Evolutionary conservation across 345 rosid species (phyloP).

Genomic region (Citrus unshiu): DNA sequence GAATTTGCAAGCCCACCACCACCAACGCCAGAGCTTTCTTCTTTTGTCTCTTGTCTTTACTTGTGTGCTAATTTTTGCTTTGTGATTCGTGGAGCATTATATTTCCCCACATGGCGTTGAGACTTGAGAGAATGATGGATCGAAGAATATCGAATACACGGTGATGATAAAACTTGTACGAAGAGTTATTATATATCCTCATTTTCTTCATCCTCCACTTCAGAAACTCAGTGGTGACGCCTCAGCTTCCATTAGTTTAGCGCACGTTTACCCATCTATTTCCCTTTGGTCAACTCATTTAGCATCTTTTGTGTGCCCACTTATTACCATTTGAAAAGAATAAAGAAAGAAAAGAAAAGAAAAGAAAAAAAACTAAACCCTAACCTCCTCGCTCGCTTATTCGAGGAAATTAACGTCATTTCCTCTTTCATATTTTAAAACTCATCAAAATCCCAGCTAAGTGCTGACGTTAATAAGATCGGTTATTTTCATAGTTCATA

Average conservation of each 20-base stretch:
- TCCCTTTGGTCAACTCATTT: slow-evolving; percentile 14
- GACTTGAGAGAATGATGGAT: neutral
- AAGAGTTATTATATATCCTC: neutral
- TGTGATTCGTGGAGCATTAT: neutral
- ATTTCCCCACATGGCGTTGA: neutral
- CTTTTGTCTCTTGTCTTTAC: neutral
- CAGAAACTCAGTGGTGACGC: slow-evolving; percentile 23
- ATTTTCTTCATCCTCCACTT: neutral
- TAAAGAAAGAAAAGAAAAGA: no score
- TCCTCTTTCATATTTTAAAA: no score
- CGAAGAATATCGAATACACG: no score
- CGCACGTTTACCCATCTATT: slow-evolving; percentile 10
- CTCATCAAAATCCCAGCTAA: no score
- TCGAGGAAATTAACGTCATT: no score
- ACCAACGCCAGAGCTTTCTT: neutral
- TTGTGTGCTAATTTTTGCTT: neutral
- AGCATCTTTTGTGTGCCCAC: slow-evolving; percentile 38
- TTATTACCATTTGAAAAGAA: neutral
- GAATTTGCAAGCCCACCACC: neutral
- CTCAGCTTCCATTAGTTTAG: slow-evolving; percentile 35
- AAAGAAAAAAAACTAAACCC: no score
- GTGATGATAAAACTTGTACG: neutral
- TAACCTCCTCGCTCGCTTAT: no score
- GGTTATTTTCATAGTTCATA: no score
- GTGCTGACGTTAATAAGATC: no score